These are phyloP conservation scores for Helicostylum pulchrum DNA, from an alignment of 192 early-diverging fungal genomes.

Conservation along the genomic window DNA sequence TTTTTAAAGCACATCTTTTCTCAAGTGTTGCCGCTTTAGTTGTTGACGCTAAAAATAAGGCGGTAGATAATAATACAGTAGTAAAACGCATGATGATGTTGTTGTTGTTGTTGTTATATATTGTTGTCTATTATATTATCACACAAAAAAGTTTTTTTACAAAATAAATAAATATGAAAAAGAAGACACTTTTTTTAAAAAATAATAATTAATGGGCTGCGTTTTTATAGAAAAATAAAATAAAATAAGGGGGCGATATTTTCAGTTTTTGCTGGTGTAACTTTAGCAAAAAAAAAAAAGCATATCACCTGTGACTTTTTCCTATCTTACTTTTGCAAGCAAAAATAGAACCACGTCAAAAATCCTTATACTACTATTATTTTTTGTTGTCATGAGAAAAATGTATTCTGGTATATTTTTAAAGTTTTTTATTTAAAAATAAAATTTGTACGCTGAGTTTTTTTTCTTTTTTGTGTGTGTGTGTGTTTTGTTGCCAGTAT, in stretches of 20 bases:
- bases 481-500: too few species aligned
- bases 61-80: conserved; percentile 14
- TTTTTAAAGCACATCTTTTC: conserved; percentile 19
- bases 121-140: not conserved
- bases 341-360: too few species aligned
- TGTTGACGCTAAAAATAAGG: not conserved
- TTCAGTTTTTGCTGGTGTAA: conserved; percentile 7
- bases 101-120: not conserved
- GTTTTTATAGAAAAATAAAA: conserved; percentile 15
- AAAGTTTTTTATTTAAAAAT: too few species aligned
- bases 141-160: not conserved
- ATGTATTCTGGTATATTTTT: too few species aligned
- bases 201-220: not conserved
- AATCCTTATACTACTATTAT: too few species aligned
- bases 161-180: conserved; percentile 11
- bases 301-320: too few species aligned
- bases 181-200: too few species aligned
- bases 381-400: too few species aligned
- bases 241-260: not conserved
- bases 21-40: conserved; percentile 14
- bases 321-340: too few species aligned
- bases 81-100: not conserved
- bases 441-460: too few species aligned
- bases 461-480: too few species aligned
- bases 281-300: too few species aligned